phyloP scores from a whole-genome alignment of 2,329 filamentous ascomycete genomes.

The Kalaharituber pfeilii region DNA sequence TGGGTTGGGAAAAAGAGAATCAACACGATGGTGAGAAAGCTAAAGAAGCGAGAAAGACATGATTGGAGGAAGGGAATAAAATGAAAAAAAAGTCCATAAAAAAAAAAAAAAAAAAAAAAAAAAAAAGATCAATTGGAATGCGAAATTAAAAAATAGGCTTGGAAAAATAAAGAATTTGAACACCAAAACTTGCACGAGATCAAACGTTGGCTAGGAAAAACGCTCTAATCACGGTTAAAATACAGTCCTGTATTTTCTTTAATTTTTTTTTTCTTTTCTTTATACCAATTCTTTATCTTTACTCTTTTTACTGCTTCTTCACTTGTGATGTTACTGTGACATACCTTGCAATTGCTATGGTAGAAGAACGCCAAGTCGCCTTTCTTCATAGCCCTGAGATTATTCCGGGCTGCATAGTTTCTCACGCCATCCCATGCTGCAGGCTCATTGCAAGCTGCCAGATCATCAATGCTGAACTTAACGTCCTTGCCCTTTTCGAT shows the following conservation, averaged over 20 bases:
- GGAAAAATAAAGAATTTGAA: no score
- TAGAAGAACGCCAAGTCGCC: constrained; percentile 95
- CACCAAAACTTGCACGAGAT: no score
- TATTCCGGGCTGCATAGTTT: constrained; percentile 37
- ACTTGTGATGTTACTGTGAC: no score
- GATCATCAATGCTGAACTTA: constrained; percentile 84
- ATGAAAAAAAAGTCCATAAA: neutral
- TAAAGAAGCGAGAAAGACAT: neutral
- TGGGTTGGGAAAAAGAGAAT: no score
- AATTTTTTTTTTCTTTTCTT: no score
- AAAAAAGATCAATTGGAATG: neutral
- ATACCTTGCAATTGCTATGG: constrained; percentile 64
- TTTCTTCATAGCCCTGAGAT: constrained; percentile 76
- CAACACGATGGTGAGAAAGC: no score
- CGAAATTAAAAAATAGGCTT: no score
- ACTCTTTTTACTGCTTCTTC: no score
- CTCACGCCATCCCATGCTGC: constrained; percentile 70
- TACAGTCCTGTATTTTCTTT: no score
- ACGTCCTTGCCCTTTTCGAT: constrained; percentile 77
- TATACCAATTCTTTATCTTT: no score
- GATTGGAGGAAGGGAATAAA: neutral
- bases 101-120: neutral
- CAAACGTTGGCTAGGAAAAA: no score
- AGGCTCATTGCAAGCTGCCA: constrained; percentile 46
- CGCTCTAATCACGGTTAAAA: no score